Conservation (phyloP, 345 rosid genomes). For the Laguncularia racemosa region DNA sequence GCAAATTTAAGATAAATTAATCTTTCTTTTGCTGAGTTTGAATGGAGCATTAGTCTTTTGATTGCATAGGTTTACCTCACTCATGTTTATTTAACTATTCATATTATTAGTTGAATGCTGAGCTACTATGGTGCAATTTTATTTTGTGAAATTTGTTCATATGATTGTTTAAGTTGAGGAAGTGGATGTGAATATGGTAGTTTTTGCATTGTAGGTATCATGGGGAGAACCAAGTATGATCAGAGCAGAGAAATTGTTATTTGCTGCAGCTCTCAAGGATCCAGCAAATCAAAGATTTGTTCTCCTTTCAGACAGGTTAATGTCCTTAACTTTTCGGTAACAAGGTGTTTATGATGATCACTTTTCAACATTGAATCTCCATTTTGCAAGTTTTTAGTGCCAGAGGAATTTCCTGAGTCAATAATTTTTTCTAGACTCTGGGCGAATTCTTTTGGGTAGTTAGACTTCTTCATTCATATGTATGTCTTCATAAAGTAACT, state of each 20-base stretch:
- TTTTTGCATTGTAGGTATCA: constrained; percentile 37
- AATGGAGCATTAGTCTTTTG: no score
- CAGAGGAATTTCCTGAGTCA: no score
- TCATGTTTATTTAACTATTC: no score
- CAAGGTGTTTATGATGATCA: neutral
- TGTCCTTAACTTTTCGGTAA: neutral
- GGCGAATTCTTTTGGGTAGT: no score
- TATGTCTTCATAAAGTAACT: no score
- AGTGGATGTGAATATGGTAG: neutral
- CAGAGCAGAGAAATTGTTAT: constrained; percentile 74
- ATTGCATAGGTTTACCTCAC: no score
- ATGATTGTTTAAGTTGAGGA: neutral
- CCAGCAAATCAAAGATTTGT: constrained; percentile 82
- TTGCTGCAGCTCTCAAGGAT: constrained; percentile 67
- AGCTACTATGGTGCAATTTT: no score
- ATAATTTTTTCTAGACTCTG: no score
- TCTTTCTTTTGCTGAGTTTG: no score
- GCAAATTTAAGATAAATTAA: neutral
- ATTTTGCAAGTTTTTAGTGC: neutral
- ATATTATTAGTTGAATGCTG: no score
- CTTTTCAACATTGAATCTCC: neutral
- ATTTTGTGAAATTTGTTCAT: neutral
- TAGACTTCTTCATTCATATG: no score
- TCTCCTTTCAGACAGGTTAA: constrained; percentile 87
- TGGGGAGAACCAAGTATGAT: constrained; percentile 97